phyloP scores from a whole-genome alignment of 2,329 filamentous ascomycete species.

The Talaromyces pinophilus region DNA sequence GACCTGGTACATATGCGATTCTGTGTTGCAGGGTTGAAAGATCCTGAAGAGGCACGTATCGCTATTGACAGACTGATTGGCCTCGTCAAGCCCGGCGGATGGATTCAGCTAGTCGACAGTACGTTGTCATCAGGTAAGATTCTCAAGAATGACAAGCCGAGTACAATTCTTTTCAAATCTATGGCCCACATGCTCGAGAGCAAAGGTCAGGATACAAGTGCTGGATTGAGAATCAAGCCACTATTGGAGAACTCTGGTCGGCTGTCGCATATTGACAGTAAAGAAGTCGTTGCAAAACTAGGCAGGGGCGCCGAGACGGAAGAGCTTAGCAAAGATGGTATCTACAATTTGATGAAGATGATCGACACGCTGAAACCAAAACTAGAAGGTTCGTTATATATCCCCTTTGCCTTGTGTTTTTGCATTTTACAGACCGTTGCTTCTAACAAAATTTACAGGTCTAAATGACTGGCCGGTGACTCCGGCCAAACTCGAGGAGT shows the following conservation, averaged over 20 bases:
- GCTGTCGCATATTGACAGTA: background rate
- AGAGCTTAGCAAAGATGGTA: slow-evolving; percentile 5
- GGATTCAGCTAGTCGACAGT: slow-evolving; percentile 39
- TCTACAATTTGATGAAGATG: slow-evolving; percentile 18
- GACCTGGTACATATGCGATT: slow-evolving; percentile 18
- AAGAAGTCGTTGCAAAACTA: slow-evolving; percentile 12
- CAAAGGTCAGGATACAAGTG: slow-evolving; percentile 17
- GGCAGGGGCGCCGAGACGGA: slow-evolving; percentile 8
- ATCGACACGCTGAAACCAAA: slow-evolving; percentile 17
- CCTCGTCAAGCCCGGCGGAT: slow-evolving; percentile 31
- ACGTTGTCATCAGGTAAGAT: slow-evolving; percentile 2
- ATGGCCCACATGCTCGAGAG: slow-evolving; percentile 17
- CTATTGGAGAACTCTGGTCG: background rate
- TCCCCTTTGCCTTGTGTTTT: background rate
- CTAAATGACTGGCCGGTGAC: slow-evolving; percentile 4
- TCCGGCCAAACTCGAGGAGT: slow-evolving; percentile 1
- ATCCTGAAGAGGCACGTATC: slow-evolving; percentile 9
- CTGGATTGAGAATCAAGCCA: slow-evolving; percentile 6
- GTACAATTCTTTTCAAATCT: slow-evolving; percentile 14
- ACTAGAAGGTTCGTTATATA: slow-evolving; percentile 5
- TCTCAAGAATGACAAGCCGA: slow-evolving; percentile 9
- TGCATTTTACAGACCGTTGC: background rate
- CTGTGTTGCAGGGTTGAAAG: slow-evolving; percentile 7
- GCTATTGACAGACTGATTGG: slow-evolving; percentile 16
- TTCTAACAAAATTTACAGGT: background rate